Percentiles rank a stretch among this genome's conserved stretches.
Conservation (phyloP, 345 rosid species). For the Euphorbia pulcherrima region DNA sequence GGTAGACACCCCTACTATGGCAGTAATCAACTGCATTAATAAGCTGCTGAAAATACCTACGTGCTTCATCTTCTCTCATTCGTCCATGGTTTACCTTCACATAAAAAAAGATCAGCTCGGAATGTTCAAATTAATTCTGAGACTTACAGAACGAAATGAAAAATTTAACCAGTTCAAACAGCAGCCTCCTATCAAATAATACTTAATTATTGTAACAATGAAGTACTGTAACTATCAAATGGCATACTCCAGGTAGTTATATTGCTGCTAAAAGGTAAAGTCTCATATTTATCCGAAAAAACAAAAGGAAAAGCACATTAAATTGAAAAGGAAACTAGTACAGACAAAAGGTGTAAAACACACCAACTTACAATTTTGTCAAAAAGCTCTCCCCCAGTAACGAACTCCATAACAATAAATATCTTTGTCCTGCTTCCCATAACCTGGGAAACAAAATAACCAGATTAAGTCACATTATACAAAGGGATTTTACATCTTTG, state of each 20-base stretch:
- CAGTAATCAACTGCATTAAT: slow-evolving; percentile 91
- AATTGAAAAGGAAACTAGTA: background rate
- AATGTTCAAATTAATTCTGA: background rate
- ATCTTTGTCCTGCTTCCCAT: slow-evolving; percentile 34
- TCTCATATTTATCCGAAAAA: background rate
- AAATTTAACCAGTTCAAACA: background rate
- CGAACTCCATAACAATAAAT: slow-evolving; percentile 32
- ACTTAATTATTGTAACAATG: background rate
- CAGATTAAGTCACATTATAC: background rate
- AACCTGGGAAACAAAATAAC: slow-evolving; percentile 18
- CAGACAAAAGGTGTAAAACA: background rate
- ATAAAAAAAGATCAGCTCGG: slow-evolving; percentile 9
- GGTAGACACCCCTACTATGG: slow-evolving; percentile 97
- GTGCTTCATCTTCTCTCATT: slow-evolving; percentile 84
- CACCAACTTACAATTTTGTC: slow-evolving; percentile 28
- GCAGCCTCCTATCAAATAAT: background rate
- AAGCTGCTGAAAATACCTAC: slow-evolving; percentile 95
- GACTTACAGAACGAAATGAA: background rate
- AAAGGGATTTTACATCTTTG: slow-evolving; percentile 3
- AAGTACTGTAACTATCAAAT: background rate
- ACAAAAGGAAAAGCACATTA: background rate
- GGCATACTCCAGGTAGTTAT: background rate
- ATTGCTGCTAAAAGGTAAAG: background rate
- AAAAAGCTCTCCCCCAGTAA: slow-evolving; percentile 32
- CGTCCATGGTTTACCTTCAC: slow-evolving; percentile 83